Percentiles rank a stretch among this genome's conserved stretches.
phyloP scores from a whole-genome alignment of 1,284 basidiomycete genomes.

The Ustilago loliicola region DNA sequence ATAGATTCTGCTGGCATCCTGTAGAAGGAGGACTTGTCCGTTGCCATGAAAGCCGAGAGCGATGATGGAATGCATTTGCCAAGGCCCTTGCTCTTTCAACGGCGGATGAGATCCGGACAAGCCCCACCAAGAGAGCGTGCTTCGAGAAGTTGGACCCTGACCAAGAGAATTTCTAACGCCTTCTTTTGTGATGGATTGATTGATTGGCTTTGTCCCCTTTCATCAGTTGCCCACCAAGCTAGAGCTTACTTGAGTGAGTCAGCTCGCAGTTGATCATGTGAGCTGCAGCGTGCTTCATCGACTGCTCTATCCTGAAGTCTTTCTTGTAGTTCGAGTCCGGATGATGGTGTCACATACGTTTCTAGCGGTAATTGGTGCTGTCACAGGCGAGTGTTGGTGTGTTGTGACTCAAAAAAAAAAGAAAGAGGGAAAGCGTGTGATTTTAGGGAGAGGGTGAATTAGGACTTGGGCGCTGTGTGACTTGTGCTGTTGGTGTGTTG shows the following conservation, averaged over 20 bases:
- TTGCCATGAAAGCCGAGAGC: too few relatives aligned
- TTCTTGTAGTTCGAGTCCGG: too few relatives aligned
- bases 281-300: neutral
- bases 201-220: too few relatives aligned
- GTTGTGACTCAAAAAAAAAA: neutral
- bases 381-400: neutral
- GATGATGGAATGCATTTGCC: too few relatives aligned
- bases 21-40: too few relatives aligned
- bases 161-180: neutral
- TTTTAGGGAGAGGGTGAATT: neutral
- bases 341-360: too few relatives aligned
- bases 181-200: neutral
- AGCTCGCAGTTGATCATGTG: neutral
- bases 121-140: neutral
- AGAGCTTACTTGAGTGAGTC: too few relatives aligned
- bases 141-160: constrained; percentile 2
- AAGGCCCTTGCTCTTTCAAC: neutral
- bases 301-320: too few relatives aligned
- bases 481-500: too few relatives aligned
- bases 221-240: too few relatives aligned
- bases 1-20: neutral
- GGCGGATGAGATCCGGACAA: neutral
- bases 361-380: too few relatives aligned
- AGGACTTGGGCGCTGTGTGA: neutral
- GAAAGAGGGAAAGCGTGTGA: neutral